A percentile compares a stretch with the other conserved stretches of the same genome.
Conservation (phyloP, 1,139 yeast genomes). For the Groenewaldozyma sp. region DNA sequence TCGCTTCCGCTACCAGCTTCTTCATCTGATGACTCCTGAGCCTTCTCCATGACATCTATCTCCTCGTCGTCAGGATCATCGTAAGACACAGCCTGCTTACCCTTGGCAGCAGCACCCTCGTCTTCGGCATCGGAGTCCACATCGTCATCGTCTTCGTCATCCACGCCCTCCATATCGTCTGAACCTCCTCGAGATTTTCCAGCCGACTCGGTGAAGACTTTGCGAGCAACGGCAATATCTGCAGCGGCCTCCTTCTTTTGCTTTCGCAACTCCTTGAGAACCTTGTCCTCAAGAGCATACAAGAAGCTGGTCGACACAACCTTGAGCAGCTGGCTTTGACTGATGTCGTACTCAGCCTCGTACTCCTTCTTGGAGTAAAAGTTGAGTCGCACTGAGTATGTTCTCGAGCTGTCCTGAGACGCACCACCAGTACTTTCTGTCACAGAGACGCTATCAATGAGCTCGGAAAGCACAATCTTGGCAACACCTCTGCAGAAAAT, state of each 20-base stretch:
- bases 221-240: slow-evolving; percentile 56
- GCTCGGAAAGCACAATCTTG: slow-evolving; percentile 75
- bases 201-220: slow-evolving; percentile 20
- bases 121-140: slow-evolving; percentile 37
- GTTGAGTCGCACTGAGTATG: slow-evolving; percentile 63
- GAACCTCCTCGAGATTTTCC: slow-evolving; percentile 26
- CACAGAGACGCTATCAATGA: slow-evolving; percentile 76
- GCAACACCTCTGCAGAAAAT: slow-evolving; percentile 89
- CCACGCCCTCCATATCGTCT: slow-evolving; percentile 25
- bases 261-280: slow-evolving; percentile 73
- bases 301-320: slow-evolving; percentile 61
- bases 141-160: slow-evolving; percentile 18
- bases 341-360: slow-evolving; percentile 78
- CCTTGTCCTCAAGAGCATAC: slow-evolving; percentile 57
- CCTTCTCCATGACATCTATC: slow-evolving; percentile 74
- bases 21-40: slow-evolving; percentile 36
- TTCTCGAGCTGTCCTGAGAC: slow-evolving; percentile 48
- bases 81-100: slow-evolving; percentile 83
- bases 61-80: slow-evolving; percentile 95
- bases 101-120: slow-evolving; percentile 65
- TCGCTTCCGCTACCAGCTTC: slow-evolving; percentile 33
- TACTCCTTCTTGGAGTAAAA: slow-evolving; percentile 76
- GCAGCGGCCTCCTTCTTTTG: slow-evolving; percentile 57
- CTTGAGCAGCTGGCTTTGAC: slow-evolving; percentile 66
- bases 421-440: slow-evolving; percentile 68